Conservation (phyloP, 371 early-diverging fungal species). For the Blakeslea trispora region DNA sequence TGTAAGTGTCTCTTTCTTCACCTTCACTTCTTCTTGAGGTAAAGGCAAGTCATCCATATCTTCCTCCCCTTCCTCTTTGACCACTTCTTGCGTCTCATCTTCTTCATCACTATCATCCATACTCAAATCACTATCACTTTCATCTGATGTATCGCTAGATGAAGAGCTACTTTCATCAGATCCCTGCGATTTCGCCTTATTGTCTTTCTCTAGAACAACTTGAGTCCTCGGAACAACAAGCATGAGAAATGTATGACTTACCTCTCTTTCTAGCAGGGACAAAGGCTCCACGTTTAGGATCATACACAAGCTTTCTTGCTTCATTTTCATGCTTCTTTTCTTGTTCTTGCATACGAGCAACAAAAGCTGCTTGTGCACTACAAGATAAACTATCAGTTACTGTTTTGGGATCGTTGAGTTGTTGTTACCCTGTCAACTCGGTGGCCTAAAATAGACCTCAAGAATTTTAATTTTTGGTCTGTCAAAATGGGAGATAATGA, state of each 20-base stretch:
- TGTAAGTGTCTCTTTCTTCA: conserved; percentile 4
- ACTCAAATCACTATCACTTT: conserved; percentile 15
- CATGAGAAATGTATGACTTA: too few relatives aligned
- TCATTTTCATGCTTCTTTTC: conserved; percentile 34
- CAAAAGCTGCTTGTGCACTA: conserved; percentile 45
- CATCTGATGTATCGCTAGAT: conserved; percentile 11
- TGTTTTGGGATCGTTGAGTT: too few relatives aligned
- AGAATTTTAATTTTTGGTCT: too few relatives aligned
- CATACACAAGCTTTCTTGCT: conserved; percentile 47
- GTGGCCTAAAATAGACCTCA: too few relatives aligned
- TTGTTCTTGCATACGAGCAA: conserved; percentile 40
- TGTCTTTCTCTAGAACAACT: background rate
- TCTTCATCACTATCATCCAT: conserved; percentile 13
- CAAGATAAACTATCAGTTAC: too few relatives aligned
- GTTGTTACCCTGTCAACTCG: conserved; percentile 8
- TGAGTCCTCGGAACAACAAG: too few relatives aligned
- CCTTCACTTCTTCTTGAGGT: conserved; percentile 5
- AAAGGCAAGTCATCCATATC: conserved; percentile 19
- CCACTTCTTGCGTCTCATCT: too few relatives aligned
- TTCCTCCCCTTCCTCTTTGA: conserved; percentile 21
- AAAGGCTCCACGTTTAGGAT: conserved; percentile 46
- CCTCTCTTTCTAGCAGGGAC: conserved; percentile 48
- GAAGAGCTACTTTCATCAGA: conserved; percentile 13
- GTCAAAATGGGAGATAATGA: too few relatives aligned
- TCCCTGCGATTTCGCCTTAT: conserved; percentile 4